Evolutionary conservation across 1,139 yeast genomes (phyloP), one percentile per base, ranked within the genome.

Genomic region (Yamadazyma taylorii): DNA sequence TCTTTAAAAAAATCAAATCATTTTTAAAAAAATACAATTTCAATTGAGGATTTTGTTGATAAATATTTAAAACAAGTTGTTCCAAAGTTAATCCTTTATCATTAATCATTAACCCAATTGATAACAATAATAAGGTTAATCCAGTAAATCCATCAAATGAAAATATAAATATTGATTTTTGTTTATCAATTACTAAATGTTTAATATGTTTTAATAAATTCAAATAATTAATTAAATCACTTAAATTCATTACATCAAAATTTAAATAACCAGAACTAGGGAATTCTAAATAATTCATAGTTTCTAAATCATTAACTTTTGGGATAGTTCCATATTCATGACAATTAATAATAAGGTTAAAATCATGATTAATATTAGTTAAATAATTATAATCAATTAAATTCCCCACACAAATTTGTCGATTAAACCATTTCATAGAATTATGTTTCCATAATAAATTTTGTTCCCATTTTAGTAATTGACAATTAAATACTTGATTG

Each of bases 131-230:
- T 24, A 67, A 42, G 4, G 70, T 58, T 26, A 63, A 52, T 1
- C 73, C 73, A 11, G 75, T 66, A 42, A 65, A 69, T 0, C 75
- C 74, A 45, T 69, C 75, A 42, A 58, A 61, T 3, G 63, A 63
- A 39, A 63, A 66, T 4, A 66, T 48, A 37, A 66, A 65, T 3
- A 64, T 55, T 24, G 61, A 53, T 35, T 52, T 40, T 4, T 16
- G 19, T 32, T 56, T 52, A 33, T 48, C 40, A 10, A 42, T 46
- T 14, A 53, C 46, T 24, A 58, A 47, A n/a, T 50, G 36, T 31
- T 63, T 52, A 24, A 67, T 51, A 28, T 63, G 47, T 39, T 61
- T 64, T 33, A 68, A 51, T 10, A 63, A 47, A 41, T 68, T 67
- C 45, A 68, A 53, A 32, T 51, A 56, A 17, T 60, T 52, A 14